Evolutionary conservation across 2,329 filamentous ascomycete genomes (phyloP), one percentile per base, ranked within the genome.

Genomic region (Colletotrichum sp.): DNA sequence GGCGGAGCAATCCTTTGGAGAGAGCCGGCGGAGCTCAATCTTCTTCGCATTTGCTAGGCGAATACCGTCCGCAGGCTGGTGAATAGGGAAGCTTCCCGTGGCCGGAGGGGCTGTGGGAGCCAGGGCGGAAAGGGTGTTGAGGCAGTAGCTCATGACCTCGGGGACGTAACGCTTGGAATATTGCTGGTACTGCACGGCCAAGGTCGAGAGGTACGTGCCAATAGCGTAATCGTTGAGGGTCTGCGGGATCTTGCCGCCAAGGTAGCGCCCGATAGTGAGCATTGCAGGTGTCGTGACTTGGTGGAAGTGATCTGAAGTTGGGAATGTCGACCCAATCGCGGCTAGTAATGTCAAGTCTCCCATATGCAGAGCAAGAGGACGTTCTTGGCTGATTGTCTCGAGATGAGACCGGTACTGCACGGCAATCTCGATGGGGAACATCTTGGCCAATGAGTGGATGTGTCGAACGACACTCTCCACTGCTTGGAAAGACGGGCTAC

Each of bases 231-330:
- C 94, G 9, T 89, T 86, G 6, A 95, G 84, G 9, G 86, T 88
- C 59, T 91, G 88, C 1, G 95, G 92, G 1, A 93, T 89, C 72
- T 93, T 95, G 79, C 98, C 92, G 2, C 94, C 95, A 30, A 99
- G 89, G 84, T 94, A 98, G 71, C 95, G 92, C 15, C 91, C 91
- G 84, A 99, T 95, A n/a, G 93, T 91, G 7, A 98, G 91, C 85
- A 95, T 94, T 1, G 96, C 94, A 3, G 97, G 97, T 3, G 97
- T 99, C 55, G 95, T 94, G 43, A 99, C 95, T 80, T 97, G 94
- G 81, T 99, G 97, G 85, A 99, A 99, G 85, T 99, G 96, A 84
- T 99, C 97, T 0, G 96, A 98, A 0, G 97, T 98, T 6, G 97
- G 96, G 81, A 98, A 99, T 69, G 98, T 94, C 3, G 92, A 93